Base-by-base conservation (phyloP, 768 basidiomycete genomes). In the Mrakia blollopis region DNA sequence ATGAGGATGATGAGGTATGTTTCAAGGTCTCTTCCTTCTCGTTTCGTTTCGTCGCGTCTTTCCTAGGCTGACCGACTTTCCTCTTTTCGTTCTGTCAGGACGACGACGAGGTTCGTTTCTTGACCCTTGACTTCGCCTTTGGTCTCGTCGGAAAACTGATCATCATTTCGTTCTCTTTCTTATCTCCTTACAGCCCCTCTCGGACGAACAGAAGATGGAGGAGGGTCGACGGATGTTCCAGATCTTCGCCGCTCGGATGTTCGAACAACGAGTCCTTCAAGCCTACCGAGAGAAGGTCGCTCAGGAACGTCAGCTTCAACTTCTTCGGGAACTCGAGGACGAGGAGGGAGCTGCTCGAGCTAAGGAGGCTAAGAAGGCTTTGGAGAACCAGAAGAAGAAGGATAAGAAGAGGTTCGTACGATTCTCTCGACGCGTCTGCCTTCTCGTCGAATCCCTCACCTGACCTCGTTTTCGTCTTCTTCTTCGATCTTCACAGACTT, bases 171-270 rank as follows among this genome's bases (percentile, higher is more conserved):
- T 21, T 28, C 9, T 44, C 35, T 47, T 41, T 63, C 21, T 61
- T n/a, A 9, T 37, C n/a, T 44, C 32, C n/a, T 35, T 50, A 30
- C 70, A 76, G 69, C 75, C 75, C 67, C 89, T 96, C 88, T 94
- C 95, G 3, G 95, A 98, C 83, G 92, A 93, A 84, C 93, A 98
- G 85, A 95, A 96, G 85, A 95, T 96, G 91, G 96, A 98, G 84
- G 97, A 98, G 85, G 97, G 97, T 80, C 94, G 95, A 84, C 89
- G 93, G 71, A 99, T 99, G 97, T 99, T 99, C 86, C 94, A 94
- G 79, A 97, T 99, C 84, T 99, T 99, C 81, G 97, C 97, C 23
- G 97, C 97, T 61, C 89, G 97, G 73, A 97, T 98, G 95, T 98
- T 99, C 83, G 97, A 99, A 85, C 96, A 98, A 84, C 90, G 97